Conservation (phyloP, 176 grass and related monocot species). For the Ananas comosus region DNA sequence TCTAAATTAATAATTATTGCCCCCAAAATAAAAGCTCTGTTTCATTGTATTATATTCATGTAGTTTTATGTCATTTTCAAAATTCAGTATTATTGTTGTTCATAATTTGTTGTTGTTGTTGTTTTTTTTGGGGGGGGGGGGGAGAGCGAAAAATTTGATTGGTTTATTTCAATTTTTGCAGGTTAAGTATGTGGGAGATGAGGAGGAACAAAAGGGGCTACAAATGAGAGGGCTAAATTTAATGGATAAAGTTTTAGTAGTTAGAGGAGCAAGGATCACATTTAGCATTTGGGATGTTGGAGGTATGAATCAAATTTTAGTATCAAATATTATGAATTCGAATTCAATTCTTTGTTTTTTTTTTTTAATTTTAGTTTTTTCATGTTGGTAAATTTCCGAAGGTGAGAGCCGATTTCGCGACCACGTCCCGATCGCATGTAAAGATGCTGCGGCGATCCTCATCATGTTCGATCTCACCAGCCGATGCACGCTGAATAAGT, state of each 20-base stretch:
- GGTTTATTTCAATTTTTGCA: constrained; percentile 11
- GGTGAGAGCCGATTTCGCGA: constrained; percentile 52
- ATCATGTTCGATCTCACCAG: constrained; percentile 99
- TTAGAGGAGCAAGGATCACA: constrained; percentile 70
- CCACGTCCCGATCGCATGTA: constrained; percentile 86
- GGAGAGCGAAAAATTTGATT: neutral
- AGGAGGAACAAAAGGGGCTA: constrained; percentile 67
- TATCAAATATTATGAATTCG: no score
- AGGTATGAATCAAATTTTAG: constrained; percentile 32
- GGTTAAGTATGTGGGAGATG: constrained; percentile 81
- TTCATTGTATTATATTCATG: no score
- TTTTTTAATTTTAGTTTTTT: neutral
- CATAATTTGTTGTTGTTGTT: no score
- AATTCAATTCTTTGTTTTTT: neutral
- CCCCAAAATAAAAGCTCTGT: no score
- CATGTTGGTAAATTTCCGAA: constrained; percentile 21
- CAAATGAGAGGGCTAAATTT: constrained; percentile 86
- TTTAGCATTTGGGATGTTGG: constrained; percentile 95
- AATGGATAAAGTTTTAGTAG: constrained; percentile 77
- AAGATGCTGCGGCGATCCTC: constrained; percentile 79
- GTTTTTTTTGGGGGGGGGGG: no score
- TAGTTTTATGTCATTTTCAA: no score
- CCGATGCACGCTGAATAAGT: constrained; percentile 85
- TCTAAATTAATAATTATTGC: neutral
- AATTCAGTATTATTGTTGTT: no score